Conservation (phyloP, 805 yeast genomes). For the Candida methanosorbosa region DNA sequence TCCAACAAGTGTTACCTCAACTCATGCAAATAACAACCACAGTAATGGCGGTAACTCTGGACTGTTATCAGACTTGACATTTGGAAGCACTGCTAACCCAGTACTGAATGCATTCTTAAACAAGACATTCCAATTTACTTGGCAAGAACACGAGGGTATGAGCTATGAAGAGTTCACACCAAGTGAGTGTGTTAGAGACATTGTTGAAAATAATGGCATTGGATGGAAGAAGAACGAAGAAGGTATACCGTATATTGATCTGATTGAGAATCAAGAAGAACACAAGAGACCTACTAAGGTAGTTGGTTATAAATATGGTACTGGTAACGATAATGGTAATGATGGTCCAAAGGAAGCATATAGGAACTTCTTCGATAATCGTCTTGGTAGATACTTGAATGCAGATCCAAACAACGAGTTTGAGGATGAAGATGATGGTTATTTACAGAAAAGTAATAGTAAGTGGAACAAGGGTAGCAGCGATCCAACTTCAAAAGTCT, state of each 20-base stretch:
- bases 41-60: neutral
- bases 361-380: neutral
- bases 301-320: neutral
- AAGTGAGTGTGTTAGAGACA: slow-evolving; percentile 64
- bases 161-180: slow-evolving; percentile 47
- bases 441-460: neutral
- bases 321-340: slow-evolving; percentile 1
- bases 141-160: slow-evolving; percentile 17
- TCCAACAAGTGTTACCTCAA: neutral
- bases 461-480: neutral
- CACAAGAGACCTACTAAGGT: neutral
- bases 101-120: slow-evolving; percentile 15
- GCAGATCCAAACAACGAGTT: neutral
- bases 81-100: slow-evolving; percentile 1
- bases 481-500: neutral
- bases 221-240: slow-evolving; percentile 53
- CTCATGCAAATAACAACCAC: neutral
- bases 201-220: slow-evolving; percentile 54
- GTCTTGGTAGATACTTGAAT: too few relatives aligned
- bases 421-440: neutral
- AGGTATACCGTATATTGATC: slow-evolving; percentile 32
- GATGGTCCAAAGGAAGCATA: neutral
- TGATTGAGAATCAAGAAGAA: slow-evolving; percentile 4
- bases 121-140: slow-evolving; percentile 21
- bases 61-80: neutral